A percentile compares a stretch with the other conserved stretches of the same genome.
phyloP scores from a whole-genome alignment of 176 grass and related monocot genomes.

The Ampelocalamus luodianensis region DNA sequence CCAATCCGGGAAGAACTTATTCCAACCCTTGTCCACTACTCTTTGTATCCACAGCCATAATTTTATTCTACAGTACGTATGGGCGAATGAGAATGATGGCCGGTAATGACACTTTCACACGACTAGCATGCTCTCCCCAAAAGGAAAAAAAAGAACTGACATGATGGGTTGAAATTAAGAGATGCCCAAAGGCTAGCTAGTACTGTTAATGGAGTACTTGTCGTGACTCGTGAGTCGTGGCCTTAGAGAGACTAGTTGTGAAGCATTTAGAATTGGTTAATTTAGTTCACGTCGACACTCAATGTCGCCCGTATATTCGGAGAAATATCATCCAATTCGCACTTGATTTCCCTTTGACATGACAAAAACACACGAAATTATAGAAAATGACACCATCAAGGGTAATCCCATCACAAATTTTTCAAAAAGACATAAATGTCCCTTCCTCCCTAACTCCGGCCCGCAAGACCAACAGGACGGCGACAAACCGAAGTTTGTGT shows the following conservation, averaged over 20 bases:
- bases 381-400: too few relatives aligned
- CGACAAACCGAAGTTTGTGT: too few relatives aligned
- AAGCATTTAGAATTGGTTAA: background rate
- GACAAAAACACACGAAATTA: too few relatives aligned
- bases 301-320: background rate
- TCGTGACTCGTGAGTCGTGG: background rate
- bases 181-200: background rate
- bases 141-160: background rate
- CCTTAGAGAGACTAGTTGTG: background rate
- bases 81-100: background rate
- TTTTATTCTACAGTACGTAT: constrained; percentile 12
- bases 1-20: constrained; percentile 17
- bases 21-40: background rate
- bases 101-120: background rate
- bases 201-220: background rate
- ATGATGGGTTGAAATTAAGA: background rate
- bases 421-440: background rate
- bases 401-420: background rate
- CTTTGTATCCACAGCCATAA: background rate
- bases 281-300: background rate
- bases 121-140: background rate
- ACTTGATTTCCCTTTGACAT: too few relatives aligned
- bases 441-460: too few relatives aligned
- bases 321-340: background rate
- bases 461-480: too few relatives aligned